Evolutionary conservation across 202 grass and related monocot species (phyloP).

Genomic region (Carex arenaria): DNA sequence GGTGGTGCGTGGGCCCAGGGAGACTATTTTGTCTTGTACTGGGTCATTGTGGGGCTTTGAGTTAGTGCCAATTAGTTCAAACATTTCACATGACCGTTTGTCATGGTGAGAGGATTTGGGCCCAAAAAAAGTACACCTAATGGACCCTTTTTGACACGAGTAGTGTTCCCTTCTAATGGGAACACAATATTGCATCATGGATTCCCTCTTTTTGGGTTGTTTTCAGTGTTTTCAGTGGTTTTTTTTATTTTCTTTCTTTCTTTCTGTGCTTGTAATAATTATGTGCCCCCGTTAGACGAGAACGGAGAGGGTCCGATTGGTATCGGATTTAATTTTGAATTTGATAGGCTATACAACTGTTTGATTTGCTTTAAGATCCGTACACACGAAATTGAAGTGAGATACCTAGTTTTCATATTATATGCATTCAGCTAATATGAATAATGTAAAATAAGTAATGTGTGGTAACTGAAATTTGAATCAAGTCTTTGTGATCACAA

Average conservation of each 20-base stretch:
- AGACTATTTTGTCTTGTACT: conserved; percentile 22
- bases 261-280: not conserved
- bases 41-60: conserved; percentile 31
- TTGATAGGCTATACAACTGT: no score
- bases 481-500: no score
- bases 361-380: no score
- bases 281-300: not conserved
- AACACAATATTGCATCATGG: not conserved
- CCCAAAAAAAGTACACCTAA: conserved; percentile 7
- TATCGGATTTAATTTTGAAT: no score
- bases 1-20: conserved; percentile 19
- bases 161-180: not conserved
- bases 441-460: no score
- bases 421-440: not conserved
- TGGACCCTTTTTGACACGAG: conserved; percentile 7
- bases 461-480: no score
- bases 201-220: not conserved
- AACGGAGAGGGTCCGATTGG: no score
- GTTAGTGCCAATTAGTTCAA: conserved; percentile 7
- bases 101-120: not conserved
- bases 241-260: no score
- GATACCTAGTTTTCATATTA: no score
- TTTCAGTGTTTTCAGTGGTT: not conserved
- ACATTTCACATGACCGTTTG: conserved; percentile 54
- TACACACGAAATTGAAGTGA: no score